Base-by-base conservation (phyloP, 345 rosid species). In the Acer negundo region DNA sequence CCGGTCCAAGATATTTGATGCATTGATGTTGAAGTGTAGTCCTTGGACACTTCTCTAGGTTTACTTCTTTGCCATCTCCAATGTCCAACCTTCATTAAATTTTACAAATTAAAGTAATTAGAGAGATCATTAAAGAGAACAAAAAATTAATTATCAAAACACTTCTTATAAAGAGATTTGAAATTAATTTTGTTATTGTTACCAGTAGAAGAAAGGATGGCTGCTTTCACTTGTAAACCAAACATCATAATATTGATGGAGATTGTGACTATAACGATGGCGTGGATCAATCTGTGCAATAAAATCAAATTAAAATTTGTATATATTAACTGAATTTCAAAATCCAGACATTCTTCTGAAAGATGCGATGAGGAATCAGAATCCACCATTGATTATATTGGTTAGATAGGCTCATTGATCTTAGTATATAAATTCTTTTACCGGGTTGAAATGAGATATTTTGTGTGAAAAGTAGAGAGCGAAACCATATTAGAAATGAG, bases 141-240 rank as follows among this genome's bases (percentile, higher is more conserved):
- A 35, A 35, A 4, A 16, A 78, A 2, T 6, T 7, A 49, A 49
- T 13, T 49, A 16, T 59, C 12, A 58, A 19, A 58, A 20, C 3
- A 58, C n/a, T 51, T 51, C n/a, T 7, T 1, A 31, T 44, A 8
- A 12, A 42, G 11, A 26, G 35, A 58, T 17, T 11, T 23, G 11
- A 1, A 0, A 4, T 15, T 47, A 6, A 16, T 38, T 53, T 24
- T 62, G 6, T 10, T 55, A 26, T 55, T 47, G 1, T 31, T 89
- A 93, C 97, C 95, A 91, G 80, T 86, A 90, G 81, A 93, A 91
- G 81, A 93, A 93, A 23, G 97, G 95, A 13, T 90, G 94, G 13
- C 69, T 74, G 80, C 92, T 91, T 69, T 82, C 89, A 58, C 90
- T 90, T 6, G 17, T 77, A 26, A 87, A 83, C 94, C 96, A 93